phyloP scores from a whole-genome alignment of 73 alveolate species.

The Paramecium primaurelia region DNA sequence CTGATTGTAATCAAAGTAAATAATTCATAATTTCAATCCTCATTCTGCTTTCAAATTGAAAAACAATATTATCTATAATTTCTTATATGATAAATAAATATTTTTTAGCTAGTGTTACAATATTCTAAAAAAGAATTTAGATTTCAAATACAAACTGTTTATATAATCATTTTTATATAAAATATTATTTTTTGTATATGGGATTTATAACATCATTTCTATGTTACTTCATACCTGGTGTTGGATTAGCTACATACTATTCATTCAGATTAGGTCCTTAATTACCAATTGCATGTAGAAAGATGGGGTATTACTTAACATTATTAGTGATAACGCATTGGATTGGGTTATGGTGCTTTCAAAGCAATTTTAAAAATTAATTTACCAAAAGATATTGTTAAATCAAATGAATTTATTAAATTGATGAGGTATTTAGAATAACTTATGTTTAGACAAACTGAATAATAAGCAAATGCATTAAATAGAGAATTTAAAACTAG shows the following conservation, averaged over 20 bases:
- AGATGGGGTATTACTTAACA: background rate
- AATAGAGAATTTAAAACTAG: conserved; percentile 32
- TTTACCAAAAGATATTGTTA: background rate
- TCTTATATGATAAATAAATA: too few species aligned
- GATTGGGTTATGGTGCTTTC: background rate
- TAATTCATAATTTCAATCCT: background rate
- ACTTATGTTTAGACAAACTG: background rate
- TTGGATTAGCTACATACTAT: background rate
- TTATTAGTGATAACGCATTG: conserved; percentile 22
- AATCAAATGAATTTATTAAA: conserved; percentile 15
- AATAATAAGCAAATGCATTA: conserved; percentile 48
- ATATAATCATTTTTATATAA: background rate
- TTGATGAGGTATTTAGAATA: background rate
- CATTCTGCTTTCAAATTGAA: background rate
- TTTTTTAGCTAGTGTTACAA: background rate
- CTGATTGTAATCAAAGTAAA: background rate
- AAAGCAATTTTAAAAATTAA: background rate
- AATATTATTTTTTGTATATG: background rate
- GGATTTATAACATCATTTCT: conserved; percentile 6
- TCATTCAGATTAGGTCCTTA: conserved; percentile 17
- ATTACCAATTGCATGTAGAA: conserved; percentile 3
- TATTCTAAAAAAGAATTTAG: background rate
- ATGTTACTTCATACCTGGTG: background rate
- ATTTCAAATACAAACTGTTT: background rate
- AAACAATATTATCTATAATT: too few species aligned